Conservation (phyloP, 1,284 basidiomycete genomes). For the Fomitiporia mediterranea region DNA sequence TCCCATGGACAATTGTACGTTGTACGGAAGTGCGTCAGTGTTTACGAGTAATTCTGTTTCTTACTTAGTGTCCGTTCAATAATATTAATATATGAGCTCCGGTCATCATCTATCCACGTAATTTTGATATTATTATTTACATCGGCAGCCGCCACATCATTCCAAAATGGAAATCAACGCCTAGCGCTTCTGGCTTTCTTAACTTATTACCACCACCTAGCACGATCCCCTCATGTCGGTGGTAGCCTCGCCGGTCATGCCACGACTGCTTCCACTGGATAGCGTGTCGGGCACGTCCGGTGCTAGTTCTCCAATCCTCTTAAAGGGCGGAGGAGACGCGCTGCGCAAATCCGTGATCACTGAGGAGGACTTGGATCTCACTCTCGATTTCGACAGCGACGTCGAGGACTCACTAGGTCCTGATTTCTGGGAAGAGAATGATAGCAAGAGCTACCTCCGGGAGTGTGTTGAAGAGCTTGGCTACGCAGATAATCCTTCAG, state of each 20-base stretch:
- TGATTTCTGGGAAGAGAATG: background rate
- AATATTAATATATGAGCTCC: too few relatives aligned
- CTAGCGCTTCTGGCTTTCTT: background rate
- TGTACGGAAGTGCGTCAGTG: too few relatives aligned
- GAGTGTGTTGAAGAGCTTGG: background rate
- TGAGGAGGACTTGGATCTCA: slow-evolving; percentile 15
- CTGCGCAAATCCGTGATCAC: background rate
- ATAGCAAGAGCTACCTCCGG: background rate
- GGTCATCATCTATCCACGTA: too few relatives aligned
- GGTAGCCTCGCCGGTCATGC: background rate
- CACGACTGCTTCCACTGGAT: background rate
- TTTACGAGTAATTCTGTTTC: too few relatives aligned
- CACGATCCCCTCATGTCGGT: background rate
- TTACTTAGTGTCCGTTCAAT: too few relatives aligned
- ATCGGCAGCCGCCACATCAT: background rate
- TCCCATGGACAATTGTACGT: too few relatives aligned
- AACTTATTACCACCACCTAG: background rate
- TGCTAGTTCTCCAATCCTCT: background rate
- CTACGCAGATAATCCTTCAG: slow-evolving; percentile 1
- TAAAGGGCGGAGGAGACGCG: background rate
- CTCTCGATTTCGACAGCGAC: slow-evolving; percentile 19
- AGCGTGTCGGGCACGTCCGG: background rate
- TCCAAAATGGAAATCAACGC: background rate
- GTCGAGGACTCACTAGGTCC: slow-evolving; percentile 15
- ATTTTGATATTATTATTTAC: too few relatives aligned